A percentile compares a stretch with the other conserved stretches of the same genome.
Evolutionary conservation across 108 stramenopile genomes (phyloP).

Genomic region (Cyclotella sp.): DNA sequence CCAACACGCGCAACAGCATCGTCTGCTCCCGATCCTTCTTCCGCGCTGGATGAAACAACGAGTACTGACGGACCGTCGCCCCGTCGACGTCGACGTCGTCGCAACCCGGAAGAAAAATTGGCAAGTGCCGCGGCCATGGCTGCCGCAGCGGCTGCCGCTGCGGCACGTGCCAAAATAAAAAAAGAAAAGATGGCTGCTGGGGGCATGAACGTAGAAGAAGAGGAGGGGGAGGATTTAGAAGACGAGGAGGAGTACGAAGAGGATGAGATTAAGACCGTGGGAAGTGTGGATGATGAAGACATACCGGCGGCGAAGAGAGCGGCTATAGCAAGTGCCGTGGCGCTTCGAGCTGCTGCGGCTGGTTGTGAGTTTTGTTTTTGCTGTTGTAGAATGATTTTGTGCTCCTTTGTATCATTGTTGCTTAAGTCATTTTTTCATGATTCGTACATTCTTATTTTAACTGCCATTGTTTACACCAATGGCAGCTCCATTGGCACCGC

Average conservation of each 20-base stretch:
- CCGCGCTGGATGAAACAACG: neutral
- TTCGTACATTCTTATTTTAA: neutral
- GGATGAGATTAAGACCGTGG: conserved; percentile 23
- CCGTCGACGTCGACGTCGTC: conserved; percentile 26
- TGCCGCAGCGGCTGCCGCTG: conserved; percentile 40
- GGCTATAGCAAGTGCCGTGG: conserved; percentile 47
- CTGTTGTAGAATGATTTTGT: neutral
- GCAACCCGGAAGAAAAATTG: conserved; percentile 40
- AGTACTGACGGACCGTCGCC: neutral
- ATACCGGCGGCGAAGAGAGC: conserved; percentile 52
- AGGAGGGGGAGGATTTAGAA: neutral
- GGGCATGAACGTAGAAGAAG: neutral
- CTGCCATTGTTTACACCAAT: neutral
- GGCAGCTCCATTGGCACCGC: conserved; percentile 38
- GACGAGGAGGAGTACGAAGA: conserved; percentile 19
- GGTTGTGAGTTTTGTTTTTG: conserved; percentile 16
- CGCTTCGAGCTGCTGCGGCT: conserved; percentile 46
- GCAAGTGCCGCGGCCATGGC: conserved; percentile 40
- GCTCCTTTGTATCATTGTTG: neutral
- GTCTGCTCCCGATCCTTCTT: no score
- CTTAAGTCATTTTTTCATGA: neutral
- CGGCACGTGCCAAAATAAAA: conserved; percentile 24
- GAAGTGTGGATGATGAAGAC: conserved; percentile 34
- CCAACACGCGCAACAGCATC: no score
- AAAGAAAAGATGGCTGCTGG: conserved; percentile 1